Conservation (phyloP, 2,329 filamentous ascomycete genomes). For the Simplicillium sp. region DNA sequence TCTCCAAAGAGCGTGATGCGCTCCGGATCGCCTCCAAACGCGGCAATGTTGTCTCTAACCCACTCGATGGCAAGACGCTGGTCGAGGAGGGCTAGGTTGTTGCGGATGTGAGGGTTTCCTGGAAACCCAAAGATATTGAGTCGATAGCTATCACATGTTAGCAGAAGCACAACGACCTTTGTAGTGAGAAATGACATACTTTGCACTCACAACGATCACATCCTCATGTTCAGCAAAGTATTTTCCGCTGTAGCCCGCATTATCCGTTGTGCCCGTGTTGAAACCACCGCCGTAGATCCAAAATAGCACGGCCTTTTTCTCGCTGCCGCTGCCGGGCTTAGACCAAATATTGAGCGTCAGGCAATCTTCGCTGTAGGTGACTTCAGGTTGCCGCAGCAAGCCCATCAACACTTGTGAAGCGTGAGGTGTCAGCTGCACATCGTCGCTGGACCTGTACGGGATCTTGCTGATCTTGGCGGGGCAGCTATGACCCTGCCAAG, state of each 20-base stretch:
- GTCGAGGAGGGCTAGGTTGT: not conserved
- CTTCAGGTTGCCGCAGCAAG: not conserved
- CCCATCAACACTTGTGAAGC: not conserved
- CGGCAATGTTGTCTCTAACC: not conserved
- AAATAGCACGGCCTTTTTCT: slow-evolving; percentile 24
- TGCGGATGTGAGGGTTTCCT: slow-evolving; percentile 8
- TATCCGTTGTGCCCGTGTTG: slow-evolving; percentile 17
- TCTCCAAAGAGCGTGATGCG: not conserved
- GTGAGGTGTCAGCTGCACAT: too few relatives aligned
- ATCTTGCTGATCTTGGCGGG: too few relatives aligned
- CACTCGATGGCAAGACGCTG: not conserved
- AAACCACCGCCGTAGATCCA: slow-evolving; percentile 28
- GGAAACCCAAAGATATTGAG: slow-evolving; percentile 23
- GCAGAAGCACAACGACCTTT: not conserved
- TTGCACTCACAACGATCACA: slow-evolving; percentile 29
- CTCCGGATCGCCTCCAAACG: not conserved
- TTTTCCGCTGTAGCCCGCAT: slow-evolving; percentile 23
- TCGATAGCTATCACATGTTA: slow-evolving; percentile 15
- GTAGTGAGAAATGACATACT: slow-evolving; percentile 6
- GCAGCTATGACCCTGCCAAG: not conserved
- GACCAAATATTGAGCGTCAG: slow-evolving; percentile 28
- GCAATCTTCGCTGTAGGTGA: slow-evolving; percentile 15
- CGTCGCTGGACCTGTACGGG: too few relatives aligned
- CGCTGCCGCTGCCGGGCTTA: slow-evolving; percentile 17
- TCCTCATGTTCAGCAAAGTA: slow-evolving; percentile 24